phyloP scores from a whole-genome alignment of 768 basidiomycete species.

The Suillus spraguei region DNA sequence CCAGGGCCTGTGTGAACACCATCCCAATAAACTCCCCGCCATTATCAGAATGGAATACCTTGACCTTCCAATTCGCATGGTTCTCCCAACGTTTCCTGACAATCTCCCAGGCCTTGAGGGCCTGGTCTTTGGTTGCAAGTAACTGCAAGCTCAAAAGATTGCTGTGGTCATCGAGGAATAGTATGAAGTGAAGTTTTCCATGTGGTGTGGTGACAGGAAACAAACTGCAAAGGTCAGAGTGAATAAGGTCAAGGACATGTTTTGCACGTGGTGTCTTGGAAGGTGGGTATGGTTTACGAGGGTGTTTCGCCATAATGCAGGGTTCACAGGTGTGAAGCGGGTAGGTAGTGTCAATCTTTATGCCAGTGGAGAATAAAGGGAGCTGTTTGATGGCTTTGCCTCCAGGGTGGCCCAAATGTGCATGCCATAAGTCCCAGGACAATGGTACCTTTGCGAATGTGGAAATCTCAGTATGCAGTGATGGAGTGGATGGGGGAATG shows the following conservation, averaged over 20 bases:
- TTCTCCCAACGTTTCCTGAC: background rate
- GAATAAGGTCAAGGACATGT: background rate
- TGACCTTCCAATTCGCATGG: fast-evolving
- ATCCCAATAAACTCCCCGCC: background rate
- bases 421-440: too few relatives aligned
- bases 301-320: too few relatives aligned
- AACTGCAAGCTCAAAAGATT: background rate
- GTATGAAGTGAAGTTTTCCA: background rate
- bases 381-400: too few relatives aligned
- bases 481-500: too few relatives aligned
- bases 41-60: background rate
- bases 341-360: too few relatives aligned
- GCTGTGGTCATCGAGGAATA: background rate
- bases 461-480: too few relatives aligned
- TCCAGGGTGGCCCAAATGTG: too few relatives aligned
- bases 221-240: background rate
- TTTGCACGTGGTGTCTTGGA: background rate
- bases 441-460: too few relatives aligned
- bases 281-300: background rate
- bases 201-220: background rate
- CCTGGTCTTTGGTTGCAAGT: background rate
- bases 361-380: too few relatives aligned
- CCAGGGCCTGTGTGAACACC: fast-evolving
- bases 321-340: too few relatives aligned
- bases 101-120: fast-evolving